Conservation (phyloP, 1,284 basidiomycete genomes). For the Microbotryum violaceum region DNA sequence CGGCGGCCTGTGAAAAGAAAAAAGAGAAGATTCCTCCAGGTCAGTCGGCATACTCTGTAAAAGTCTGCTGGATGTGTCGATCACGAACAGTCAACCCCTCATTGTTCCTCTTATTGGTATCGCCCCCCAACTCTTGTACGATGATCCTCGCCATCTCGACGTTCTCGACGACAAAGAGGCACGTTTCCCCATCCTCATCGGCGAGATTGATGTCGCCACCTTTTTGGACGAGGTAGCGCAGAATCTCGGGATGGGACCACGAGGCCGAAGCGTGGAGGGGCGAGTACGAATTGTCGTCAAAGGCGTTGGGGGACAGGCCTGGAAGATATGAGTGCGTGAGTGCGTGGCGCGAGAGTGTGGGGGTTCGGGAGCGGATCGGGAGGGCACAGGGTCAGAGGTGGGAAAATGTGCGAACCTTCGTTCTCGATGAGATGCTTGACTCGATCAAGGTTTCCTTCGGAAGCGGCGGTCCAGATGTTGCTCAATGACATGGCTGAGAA, state of each 20-base stretch:
- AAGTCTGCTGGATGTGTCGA: too few relatives aligned
- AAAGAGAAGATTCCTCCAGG: not conserved
- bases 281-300: constrained; percentile 39
- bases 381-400: not conserved
- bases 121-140: constrained; percentile 65
- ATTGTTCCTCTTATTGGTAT: constrained; percentile 54
- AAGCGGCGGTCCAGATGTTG: constrained; percentile 87
- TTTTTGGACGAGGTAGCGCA: constrained; percentile 66
- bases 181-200: constrained; percentile 82
- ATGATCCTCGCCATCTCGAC: constrained; percentile 68
- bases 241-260: constrained; percentile 67
- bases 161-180: constrained; percentile 80
- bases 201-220: constrained; percentile 80
- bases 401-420: constrained; percentile 2
- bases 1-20: constrained; percentile 46
- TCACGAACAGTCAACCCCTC: constrained; percentile 65
- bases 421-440: constrained; percentile 40
- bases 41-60: not conserved
- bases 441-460: constrained; percentile 64
- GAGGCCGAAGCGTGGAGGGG: constrained; percentile 95
- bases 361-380: constrained; percentile 9
- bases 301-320: constrained; percentile 17
- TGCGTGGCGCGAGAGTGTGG: not conserved
- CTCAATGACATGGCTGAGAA: not conserved
- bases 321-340: not conserved